Percentiles rank a stretch among this genome's conserved stretches.
These are phyloP conservation scores for Terana coerulea DNA, from an alignment of 768 basidiomycete species.

Conservation along the genomic window DNA sequence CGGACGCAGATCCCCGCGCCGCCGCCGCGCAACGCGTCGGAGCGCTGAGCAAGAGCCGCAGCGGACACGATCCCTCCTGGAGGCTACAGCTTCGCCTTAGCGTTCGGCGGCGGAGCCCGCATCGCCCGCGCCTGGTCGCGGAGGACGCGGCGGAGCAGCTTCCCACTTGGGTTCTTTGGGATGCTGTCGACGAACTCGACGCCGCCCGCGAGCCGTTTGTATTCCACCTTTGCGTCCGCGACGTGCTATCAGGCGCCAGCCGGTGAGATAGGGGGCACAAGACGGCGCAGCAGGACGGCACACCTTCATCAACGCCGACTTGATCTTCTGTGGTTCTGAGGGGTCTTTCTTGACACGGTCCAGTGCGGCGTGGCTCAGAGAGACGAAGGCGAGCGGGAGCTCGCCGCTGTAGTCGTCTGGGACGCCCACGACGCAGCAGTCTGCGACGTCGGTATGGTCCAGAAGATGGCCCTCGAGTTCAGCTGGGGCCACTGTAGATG, in stretches of 20 bases:
- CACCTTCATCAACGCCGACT: conserved; percentile 51
- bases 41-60: too few relatives aligned
- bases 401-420: conserved; percentile 75
- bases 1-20: too few relatives aligned
- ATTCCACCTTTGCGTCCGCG: conserved; percentile 29
- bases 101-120: neutral
- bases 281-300: neutral
- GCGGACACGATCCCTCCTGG: too few relatives aligned
- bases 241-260: conserved; percentile 22
- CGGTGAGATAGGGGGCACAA: neutral
- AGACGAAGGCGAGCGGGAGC: conserved; percentile 66
- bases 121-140: conserved; percentile 7
- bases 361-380: conserved; percentile 40
- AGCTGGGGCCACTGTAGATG: conserved; percentile 28
- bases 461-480: conserved; percentile 35
- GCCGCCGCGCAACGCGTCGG: too few relatives aligned
- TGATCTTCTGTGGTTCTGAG: conserved; percentile 34
- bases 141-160: conserved; percentile 15
- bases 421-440: conserved; percentile 43
- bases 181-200: conserved; percentile 37
- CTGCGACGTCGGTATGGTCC: conserved; percentile 41
- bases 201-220: conserved; percentile 36
- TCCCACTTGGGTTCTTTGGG: conserved; percentile 31
- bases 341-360: conserved; percentile 30
- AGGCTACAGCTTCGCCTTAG: conserved; percentile 9